phyloP scores from a whole-genome alignment of 805 yeast genomes.

The Clavispora asparagi region DNA sequence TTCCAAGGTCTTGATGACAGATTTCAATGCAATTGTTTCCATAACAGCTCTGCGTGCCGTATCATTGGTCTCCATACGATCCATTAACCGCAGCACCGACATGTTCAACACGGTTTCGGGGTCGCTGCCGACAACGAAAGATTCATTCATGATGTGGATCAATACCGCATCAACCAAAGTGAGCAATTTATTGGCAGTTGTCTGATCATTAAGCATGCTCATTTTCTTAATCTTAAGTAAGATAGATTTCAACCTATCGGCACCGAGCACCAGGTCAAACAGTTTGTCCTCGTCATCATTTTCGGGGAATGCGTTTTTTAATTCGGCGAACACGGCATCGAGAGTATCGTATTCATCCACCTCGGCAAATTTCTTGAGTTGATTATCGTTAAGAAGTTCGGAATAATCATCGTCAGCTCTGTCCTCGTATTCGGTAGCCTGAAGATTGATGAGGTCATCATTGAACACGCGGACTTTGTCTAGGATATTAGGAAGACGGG shows the following conservation, averaged over 20 bases:
- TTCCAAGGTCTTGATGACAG: slow-evolving; percentile 18
- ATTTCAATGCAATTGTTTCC: slow-evolving; percentile 23
- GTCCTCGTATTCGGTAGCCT: slow-evolving; percentile 33
- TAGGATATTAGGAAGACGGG: slow-evolving; percentile 29
- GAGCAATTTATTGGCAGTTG: slow-evolving; percentile 22
- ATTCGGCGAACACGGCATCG: slow-evolving; percentile 12
- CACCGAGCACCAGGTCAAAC: slow-evolving; percentile 1
- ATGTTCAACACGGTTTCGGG: slow-evolving; percentile 24
- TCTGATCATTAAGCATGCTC: slow-evolving; percentile 20
- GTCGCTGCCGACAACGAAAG: slow-evolving; percentile 18
- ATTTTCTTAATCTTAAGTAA: slow-evolving; percentile 23
- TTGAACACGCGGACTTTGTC: slow-evolving; percentile 29
- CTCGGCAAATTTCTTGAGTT: slow-evolving; percentile 4
- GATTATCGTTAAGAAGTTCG: slow-evolving; percentile 12
- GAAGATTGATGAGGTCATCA: slow-evolving; percentile 28
- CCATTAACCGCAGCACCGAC: slow-evolving; percentile 31
- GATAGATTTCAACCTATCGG: slow-evolving; percentile 17
- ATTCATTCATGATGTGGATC: slow-evolving; percentile 25
- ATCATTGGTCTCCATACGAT: slow-evolving; percentile 29
- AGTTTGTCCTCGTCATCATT: slow-evolving; percentile 1
- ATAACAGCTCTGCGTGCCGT: slow-evolving; percentile 30
- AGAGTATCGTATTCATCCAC: slow-evolving; percentile 6
- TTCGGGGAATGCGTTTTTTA: slow-evolving; percentile 7
- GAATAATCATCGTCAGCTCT: slow-evolving; percentile 37
- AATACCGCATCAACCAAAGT: slow-evolving; percentile 27